Conservation (phyloP, 495 filamentous ascomycete species). For the Aspergillus sparsus region DNA sequence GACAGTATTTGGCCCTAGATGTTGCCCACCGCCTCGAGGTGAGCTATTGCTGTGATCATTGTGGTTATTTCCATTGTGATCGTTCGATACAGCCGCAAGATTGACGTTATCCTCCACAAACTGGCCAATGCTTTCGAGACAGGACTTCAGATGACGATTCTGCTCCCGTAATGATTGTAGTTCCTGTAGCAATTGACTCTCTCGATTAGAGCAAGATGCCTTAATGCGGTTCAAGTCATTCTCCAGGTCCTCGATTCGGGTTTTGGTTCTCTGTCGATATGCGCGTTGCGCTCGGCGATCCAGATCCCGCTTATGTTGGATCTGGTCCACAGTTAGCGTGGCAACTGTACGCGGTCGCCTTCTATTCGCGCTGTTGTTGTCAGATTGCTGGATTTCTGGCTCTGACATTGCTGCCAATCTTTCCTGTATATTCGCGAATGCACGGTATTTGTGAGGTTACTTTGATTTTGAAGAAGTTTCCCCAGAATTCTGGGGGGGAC, state of each 20-base stretch:
- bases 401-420: no score
- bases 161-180: conserved; percentile 11
- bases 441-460: no score
- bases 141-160: conserved; percentile 10
- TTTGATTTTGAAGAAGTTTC: no score
- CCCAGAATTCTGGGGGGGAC: no score
- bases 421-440: no score
- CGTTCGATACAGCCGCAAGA: background rate
- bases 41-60: no score
- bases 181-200: conserved; percentile 12
- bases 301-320: conserved; percentile 19
- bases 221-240: conserved; percentile 10
- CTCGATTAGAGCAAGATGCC: conserved; percentile 4
- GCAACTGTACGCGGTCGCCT: conserved; percentile 10
- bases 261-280: conserved; percentile 9
- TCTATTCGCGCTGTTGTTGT: no score
- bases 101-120: background rate
- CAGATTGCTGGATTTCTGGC: no score
- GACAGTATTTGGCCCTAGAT: no score
- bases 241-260: conserved; percentile 15
- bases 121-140: conserved; percentile 17
- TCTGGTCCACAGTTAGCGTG: conserved; percentile 5
- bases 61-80: no score
- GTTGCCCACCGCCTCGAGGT: no score
- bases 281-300: conserved; percentile 17